These are phyloP conservation scores for Fusarium sp. DNA, from an alignment of 2,329 filamentous ascomycete species.

Conservation along the genomic window DNA sequence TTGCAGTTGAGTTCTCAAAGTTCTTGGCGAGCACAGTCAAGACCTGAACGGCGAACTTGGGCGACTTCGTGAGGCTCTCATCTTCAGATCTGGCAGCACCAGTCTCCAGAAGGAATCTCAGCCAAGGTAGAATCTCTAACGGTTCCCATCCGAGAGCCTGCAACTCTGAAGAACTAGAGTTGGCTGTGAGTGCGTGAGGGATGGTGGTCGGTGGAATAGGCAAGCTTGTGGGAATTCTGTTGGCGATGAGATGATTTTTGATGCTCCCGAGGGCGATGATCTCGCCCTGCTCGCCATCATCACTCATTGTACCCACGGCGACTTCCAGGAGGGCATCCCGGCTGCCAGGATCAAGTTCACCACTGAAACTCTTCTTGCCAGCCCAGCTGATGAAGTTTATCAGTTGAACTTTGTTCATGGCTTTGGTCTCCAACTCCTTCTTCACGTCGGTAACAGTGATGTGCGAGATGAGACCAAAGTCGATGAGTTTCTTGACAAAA, in stretches of 20 bases:
- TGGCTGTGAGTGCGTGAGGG: slow-evolving; percentile 84
- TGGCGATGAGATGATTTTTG: slow-evolving; percentile 78
- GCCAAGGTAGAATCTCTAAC: slow-evolving; percentile 86
- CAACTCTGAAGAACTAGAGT: slow-evolving; percentile 74
- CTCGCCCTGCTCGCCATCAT: slow-evolving; percentile 71
- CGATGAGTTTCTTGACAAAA: slow-evolving; percentile 84
- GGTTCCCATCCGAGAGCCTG: slow-evolving; percentile 88
- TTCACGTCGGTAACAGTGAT: slow-evolving; percentile 90
- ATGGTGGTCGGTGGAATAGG: slow-evolving; percentile 86
- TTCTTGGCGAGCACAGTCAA: slow-evolving; percentile 86
- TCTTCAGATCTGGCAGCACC: slow-evolving; percentile 69
- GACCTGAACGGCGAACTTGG: slow-evolving; percentile 81
- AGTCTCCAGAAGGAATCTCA: slow-evolving; percentile 81
- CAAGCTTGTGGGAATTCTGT: slow-evolving; percentile 82
- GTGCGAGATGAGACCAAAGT: slow-evolving; percentile 87
- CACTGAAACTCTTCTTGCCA: slow-evolving; percentile 75
- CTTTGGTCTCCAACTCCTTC: slow-evolving; percentile 83
- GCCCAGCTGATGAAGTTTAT: slow-evolving; percentile 88
- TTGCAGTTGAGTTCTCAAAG: slow-evolving; percentile 82
- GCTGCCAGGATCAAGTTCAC: slow-evolving; percentile 77
- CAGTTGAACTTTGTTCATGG: slow-evolving; percentile 82
- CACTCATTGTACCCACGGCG: slow-evolving; percentile 77
- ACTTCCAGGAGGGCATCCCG: slow-evolving; percentile 81
- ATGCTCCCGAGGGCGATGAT: slow-evolving; percentile 84
- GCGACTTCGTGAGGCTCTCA: slow-evolving; percentile 77